These are phyloP conservation scores for Rostrohypoxylon terebratum DNA, from an alignment of 495 filamentous ascomycete species.

Conservation along the genomic window DNA sequence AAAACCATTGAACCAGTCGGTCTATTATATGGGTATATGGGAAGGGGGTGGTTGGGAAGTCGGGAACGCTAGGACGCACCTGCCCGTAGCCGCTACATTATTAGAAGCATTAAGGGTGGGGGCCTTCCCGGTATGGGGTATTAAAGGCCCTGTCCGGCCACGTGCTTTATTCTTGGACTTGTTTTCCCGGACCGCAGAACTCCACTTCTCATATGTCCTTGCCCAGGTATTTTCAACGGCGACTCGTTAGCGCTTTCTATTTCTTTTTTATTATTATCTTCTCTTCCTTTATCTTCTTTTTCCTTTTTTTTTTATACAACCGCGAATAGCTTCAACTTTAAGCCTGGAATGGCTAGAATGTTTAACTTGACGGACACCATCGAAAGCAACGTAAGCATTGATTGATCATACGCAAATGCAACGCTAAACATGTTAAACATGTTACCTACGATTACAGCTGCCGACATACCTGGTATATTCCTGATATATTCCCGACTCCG, in stretches of 20 bases:
- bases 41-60: constrained; percentile 22
- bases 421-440: neutral
- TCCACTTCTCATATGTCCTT: constrained; percentile 26
- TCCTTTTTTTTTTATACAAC: neutral
- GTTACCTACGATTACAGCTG: neutral
- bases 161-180: constrained; percentile 27
- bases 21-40: constrained; percentile 24
- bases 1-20: constrained; percentile 38
- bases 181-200: constrained; percentile 28
- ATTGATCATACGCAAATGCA: neutral
- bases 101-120: constrained; percentile 20
- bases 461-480: constrained; percentile 3
- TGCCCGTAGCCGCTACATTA: constrained; percentile 34
- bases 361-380: neutral
- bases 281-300: too few species aligned
- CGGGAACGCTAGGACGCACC: constrained; percentile 38
- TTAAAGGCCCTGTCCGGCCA: constrained; percentile 33
- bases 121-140: constrained; percentile 24
- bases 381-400: neutral
- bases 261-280: too few species aligned
- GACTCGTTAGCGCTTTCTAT: neutral
- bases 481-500: neutral
- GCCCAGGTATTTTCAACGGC: constrained; percentile 2
- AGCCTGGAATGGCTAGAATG: neutral
- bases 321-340: constrained; percentile 1